Evolutionary conservation across 352 stramenopile genomes (phyloP).

Genomic region (Pythium oligandrum): DNA sequence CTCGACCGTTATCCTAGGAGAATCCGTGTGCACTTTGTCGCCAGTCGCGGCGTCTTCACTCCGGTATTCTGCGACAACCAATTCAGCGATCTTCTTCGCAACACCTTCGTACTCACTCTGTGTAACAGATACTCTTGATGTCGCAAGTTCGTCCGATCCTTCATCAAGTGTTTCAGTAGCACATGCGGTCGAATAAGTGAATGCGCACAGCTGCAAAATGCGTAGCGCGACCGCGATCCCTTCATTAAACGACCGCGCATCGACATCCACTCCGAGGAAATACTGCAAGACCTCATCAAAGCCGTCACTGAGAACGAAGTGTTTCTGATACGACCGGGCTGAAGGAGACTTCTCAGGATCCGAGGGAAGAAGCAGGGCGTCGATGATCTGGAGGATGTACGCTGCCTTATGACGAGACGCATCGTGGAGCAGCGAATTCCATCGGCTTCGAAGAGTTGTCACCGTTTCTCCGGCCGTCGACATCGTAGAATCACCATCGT

Average conservation of each 20-base stretch:
- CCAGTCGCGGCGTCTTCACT: constrained; percentile 24
- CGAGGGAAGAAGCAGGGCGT: constrained; percentile 74
- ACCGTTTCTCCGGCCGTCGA: constrained; percentile 1
- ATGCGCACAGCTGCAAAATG: constrained; percentile 82
- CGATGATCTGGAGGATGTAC: constrained; percentile 87
- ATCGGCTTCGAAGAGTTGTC: constrained; percentile 36
- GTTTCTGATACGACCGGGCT: constrained; percentile 55
- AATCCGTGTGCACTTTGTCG: constrained; percentile 21
- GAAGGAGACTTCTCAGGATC: constrained; percentile 52
- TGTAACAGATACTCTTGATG: constrained; percentile 22
- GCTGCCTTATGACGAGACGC: constrained; percentile 79
- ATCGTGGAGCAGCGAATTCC: constrained; percentile 61
- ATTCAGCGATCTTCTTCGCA: constrained; percentile 69
- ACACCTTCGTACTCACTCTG: constrained; percentile 63
- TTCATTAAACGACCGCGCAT: constrained; percentile 77
- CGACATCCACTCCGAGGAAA: constrained; percentile 70
- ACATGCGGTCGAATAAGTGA: constrained; percentile 38
- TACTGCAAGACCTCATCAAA: constrained; percentile 84
- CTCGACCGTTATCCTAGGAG: constrained; percentile 77
- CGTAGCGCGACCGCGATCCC: constrained; percentile 73
- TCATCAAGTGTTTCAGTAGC: constrained; percentile 9
- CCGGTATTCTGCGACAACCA: constrained; percentile 71
- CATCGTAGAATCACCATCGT: constrained; percentile 30
- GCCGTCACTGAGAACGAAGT: constrained; percentile 69
- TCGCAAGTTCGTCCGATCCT: constrained; percentile 29